Percentiles rank a stretch among this genome's conserved stretches.
phyloP scores from a whole-genome alignment of 345 rosid genomes.

The Aquilaria sinensis region DNA sequence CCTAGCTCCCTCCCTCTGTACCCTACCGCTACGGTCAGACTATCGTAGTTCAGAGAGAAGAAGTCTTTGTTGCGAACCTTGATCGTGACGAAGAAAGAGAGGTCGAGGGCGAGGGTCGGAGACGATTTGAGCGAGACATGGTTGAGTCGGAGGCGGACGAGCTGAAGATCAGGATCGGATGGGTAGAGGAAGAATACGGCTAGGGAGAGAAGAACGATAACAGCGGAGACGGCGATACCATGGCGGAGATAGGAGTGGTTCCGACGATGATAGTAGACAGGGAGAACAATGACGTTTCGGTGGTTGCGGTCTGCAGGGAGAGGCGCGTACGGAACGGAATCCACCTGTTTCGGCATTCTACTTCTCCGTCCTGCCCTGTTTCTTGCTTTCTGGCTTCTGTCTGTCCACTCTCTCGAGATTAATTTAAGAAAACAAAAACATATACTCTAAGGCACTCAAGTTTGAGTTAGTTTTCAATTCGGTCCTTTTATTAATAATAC shows the following conservation, averaged over 20 bases:
- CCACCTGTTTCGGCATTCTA: slow-evolving; percentile 22
- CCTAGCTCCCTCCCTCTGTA: slow-evolving; percentile 81
- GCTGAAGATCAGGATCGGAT: slow-evolving; percentile 49
- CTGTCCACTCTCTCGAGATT: too few relatives aligned
- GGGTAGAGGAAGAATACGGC: slow-evolving; percentile 60
- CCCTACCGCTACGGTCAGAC: slow-evolving; percentile 60
- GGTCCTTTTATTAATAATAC: too few relatives aligned
- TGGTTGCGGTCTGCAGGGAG: slow-evolving; percentile 27
- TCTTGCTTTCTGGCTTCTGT: too few relatives aligned
- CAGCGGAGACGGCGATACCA: slow-evolving; percentile 32
- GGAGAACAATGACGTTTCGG: slow-evolving; percentile 47
- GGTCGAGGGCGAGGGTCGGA: slow-evolving; percentile 45
- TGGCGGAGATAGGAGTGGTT: slow-evolving; percentile 31
- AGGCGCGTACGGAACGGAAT: slow-evolving; percentile 30
- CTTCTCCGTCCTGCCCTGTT: background rate
- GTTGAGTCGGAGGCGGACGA: slow-evolving; percentile 57
- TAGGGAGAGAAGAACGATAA: slow-evolving; percentile 41
- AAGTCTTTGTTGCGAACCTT: slow-evolving; percentile 58
- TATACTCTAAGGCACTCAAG: too few relatives aligned
- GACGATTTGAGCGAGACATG: slow-evolving; percentile 41
- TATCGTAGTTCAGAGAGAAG: slow-evolving; percentile 56
- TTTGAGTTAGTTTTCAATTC: too few relatives aligned
- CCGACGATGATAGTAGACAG: slow-evolving; percentile 27
- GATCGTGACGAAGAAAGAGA: slow-evolving; percentile 58
- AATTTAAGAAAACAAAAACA: too few relatives aligned